These are phyloP conservation scores for Coniochaeta ligniaria DNA, from an alignment of 2,329 filamentous ascomycete species.

Conservation along the genomic window DNA sequence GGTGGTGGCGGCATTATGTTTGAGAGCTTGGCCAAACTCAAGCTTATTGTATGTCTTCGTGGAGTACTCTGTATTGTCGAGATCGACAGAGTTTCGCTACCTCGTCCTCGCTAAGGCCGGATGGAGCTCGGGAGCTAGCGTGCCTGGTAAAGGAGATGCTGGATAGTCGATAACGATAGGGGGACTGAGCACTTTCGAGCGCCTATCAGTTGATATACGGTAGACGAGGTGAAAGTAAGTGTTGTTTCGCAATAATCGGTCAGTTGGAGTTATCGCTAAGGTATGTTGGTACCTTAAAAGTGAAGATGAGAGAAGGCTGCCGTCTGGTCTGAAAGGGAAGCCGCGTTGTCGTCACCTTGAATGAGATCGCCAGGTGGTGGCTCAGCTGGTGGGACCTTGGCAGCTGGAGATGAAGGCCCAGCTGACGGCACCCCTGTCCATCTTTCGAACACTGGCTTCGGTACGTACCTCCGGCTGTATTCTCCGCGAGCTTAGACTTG, in stretches of 20 bases:
- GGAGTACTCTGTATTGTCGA: background rate
- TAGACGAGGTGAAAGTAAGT: background rate
- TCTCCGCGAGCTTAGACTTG: too few species aligned
- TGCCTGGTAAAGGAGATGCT: background rate
- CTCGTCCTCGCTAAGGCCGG: background rate
- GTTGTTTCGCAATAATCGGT: background rate
- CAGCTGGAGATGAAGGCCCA: background rate
- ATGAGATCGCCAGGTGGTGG: background rate
- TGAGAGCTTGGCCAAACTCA: too few species aligned
- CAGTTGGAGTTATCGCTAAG: background rate
- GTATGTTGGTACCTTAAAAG: background rate
- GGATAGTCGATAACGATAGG: background rate
- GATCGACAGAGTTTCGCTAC: background rate
- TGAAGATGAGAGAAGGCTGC: background rate
- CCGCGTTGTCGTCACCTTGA: background rate
- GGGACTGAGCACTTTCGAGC: background rate
- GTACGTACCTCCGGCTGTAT: background rate
- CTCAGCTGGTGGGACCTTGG: background rate
- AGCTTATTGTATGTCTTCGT: background rate
- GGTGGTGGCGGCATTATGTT: slow-evolving; percentile 53
- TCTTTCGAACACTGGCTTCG: background rate
- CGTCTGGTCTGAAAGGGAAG: background rate
- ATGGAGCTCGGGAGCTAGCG: background rate
- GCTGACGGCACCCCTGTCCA: too few species aligned
- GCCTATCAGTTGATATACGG: background rate